Percentiles rank a stretch among this genome's conserved stretches.
Evolutionary conservation across 2,329 filamentous ascomycete species (phyloP).

Genomic region (Ceratocystiopsis minuta): DNA sequence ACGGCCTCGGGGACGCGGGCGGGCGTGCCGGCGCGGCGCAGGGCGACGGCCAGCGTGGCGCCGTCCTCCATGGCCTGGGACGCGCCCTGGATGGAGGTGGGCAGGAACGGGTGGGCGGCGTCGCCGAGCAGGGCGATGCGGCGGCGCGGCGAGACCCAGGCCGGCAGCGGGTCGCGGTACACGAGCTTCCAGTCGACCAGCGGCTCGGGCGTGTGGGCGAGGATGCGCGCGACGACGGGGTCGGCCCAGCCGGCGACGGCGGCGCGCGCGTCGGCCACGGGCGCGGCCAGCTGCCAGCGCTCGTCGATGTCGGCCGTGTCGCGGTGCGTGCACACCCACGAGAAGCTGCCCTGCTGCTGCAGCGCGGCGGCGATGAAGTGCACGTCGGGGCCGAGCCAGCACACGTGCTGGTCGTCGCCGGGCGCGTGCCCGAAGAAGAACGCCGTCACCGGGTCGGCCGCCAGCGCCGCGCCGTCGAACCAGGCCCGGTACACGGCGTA

Average conservation of each 20-base stretch:
- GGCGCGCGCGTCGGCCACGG: constrained; percentile 21
- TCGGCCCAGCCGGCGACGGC: constrained; percentile 26
- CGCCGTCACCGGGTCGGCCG: constrained; percentile 10
- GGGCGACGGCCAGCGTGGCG: constrained; percentile 22
- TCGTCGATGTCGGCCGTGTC: constrained; percentile 28
- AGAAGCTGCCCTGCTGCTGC: constrained; percentile 36
- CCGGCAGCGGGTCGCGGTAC: constrained; percentile 24
- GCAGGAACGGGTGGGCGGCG: constrained; percentile 30
- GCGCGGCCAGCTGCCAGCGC: constrained; percentile 24
- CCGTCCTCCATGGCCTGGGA: constrained; percentile 32
- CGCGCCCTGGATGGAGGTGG: constrained; percentile 28
- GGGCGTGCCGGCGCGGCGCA: constrained; percentile 3
- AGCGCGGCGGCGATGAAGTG: constrained; percentile 34
- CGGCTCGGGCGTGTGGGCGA: constrained; percentile 21
- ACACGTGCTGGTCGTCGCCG: constrained; percentile 30
- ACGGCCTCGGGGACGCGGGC: constrained; percentile 11
- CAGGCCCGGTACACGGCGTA: constrained; percentile 30
- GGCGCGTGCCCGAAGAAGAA: constrained; percentile 7
- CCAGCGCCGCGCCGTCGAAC: constrained; percentile 15
- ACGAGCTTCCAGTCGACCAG: constrained; percentile 24
- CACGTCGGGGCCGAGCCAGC: constrained; percentile 33
- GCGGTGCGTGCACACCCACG: constrained; percentile 34
- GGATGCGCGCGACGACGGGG: constrained; percentile 25
- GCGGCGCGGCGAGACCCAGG: constrained; percentile 21
- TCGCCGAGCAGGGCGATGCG: constrained; percentile 29